Evolutionary conservation across 2,329 filamentous ascomycete genomes (phyloP), one percentile per base, ranked within the genome.

Genomic region (Didymellaceae sp.): DNA sequence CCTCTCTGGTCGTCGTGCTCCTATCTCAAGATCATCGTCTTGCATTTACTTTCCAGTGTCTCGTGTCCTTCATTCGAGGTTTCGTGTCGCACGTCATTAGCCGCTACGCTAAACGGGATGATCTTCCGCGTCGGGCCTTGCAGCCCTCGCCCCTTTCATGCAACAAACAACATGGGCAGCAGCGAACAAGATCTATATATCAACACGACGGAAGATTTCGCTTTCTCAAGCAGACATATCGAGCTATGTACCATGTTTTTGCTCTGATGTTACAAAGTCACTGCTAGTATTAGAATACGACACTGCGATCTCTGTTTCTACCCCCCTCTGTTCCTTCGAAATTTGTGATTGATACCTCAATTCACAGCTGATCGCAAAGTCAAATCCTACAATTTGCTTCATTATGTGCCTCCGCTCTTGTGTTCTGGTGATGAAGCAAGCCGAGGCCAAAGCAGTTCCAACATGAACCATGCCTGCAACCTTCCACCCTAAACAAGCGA

Each of bases 41-140:
- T 21, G 26, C 50, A 35, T n/a, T 28, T 34, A 30, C 33, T 45
- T 20, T 32, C 50, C 44, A 42, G 51, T 34, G 46, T 54, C 50
- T 51, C 49, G 45, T 51, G 45, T 57, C 33, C 50, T 40, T 61
- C 56, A 52, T 58, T 58, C 56, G 52, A 43, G 32, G 58, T 63
- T 63, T 63, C 60, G 58, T 21, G 50, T 61, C 40, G 52, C 60
- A 61, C 58, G 56, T 63, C 60, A 59, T 61, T 43, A 58, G 56
- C 49, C 48, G 58, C 46, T 47, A 33, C 54, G 54, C 58, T 59
- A 59, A 48, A 48, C 32, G 34, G 45, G 50, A 55, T 44, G 55
- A 52, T 62, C 59, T 50, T 57, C 55, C 46, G 45, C 43, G 41
- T 55, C 55, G 40, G 47, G 39, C 35, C 41, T 49, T 41, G 25